These are phyloP conservation scores for Penicillium turbatum DNA, from an alignment of 495 filamentous ascomycete species.

Conservation along the genomic window DNA sequence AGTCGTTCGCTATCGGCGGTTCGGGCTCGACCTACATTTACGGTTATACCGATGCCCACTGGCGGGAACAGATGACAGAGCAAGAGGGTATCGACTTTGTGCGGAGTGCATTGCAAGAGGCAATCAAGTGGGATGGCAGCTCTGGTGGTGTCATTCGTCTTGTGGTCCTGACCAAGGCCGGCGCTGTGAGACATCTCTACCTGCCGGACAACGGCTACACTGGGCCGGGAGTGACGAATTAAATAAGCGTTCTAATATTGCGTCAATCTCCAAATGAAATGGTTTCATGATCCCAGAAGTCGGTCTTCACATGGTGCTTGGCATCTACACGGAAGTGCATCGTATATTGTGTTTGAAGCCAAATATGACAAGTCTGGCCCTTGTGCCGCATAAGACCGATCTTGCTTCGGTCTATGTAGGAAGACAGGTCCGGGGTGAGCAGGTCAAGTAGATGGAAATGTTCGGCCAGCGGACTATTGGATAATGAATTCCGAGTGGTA, in stretches of 20 bases:
- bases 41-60: conserved; percentile 95
- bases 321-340: background rate
- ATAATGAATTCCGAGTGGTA: background rate
- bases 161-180: conserved; percentile 87
- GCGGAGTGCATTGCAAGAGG: conserved; percentile 81
- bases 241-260: conserved; percentile 29
- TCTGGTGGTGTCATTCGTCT: conserved; percentile 96
- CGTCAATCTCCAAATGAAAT: conserved; percentile 16
- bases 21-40: conserved; percentile 99
- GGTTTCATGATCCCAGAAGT: conserved; percentile 11
- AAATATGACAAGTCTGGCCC: background rate
- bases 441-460: background rate
- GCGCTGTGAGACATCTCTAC: conserved; percentile 86
- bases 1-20: conserved; percentile 91
- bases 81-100: conserved; percentile 89
- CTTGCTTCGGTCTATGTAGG: background rate
- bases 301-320: background rate
- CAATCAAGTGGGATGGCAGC: conserved; percentile 98
- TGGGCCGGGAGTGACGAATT: conserved; percentile 52
- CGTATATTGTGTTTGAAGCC: background rate
- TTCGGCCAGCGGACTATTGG: background rate
- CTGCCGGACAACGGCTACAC: conserved; percentile 82
- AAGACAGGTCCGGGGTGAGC: background rate
- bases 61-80: conserved; percentile 94
- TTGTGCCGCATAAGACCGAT: background rate